A percentile compares a stretch with the other conserved stretches of the same genome.
phyloP scores from a whole-genome alignment of 805 yeast species.

The Suhomyces canberraensis region DNA sequence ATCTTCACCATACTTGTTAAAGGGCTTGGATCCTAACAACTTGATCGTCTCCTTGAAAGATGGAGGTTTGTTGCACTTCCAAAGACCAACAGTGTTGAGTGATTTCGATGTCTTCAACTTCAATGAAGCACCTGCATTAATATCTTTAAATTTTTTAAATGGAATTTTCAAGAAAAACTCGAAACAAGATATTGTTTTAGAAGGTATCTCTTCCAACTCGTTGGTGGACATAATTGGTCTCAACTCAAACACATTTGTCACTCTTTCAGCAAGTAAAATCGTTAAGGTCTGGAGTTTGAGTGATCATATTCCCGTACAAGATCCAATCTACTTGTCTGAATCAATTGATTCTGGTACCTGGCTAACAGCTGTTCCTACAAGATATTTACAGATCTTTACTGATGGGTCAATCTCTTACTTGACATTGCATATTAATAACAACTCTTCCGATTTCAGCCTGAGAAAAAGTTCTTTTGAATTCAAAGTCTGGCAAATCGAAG shows the following conservation, averaged over 20 bases:
- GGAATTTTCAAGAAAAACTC: conserved; percentile 16
- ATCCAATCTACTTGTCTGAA: conserved; percentile 14
- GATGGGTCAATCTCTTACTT: conserved; percentile 11
- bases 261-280: conserved; percentile 52
- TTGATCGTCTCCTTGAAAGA: conserved; percentile 64
- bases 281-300: conserved; percentile 60
- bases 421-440: conserved; percentile 15
- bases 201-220: conserved; percentile 38
- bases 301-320: conserved; percentile 24
- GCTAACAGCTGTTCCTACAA: conserved; percentile 29
- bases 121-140: conserved; percentile 43
- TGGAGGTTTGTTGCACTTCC: conserved; percentile 69
- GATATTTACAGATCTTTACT: conserved; percentile 22
- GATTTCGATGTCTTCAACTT: conserved; percentile 48
- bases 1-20: conserved; percentile 49
- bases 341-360: conserved; percentile 17
- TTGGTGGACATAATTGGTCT: conserved; percentile 41
- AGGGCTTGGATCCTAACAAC: conserved; percentile 42
- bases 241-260: conserved; percentile 37
- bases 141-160: conserved; percentile 26
- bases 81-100: conserved; percentile 24
- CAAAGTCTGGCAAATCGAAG: conserved; percentile 20
- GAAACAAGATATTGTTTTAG: conserved; percentile 22
- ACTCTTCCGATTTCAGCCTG: conserved; percentile 10
- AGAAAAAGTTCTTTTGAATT: conserved; percentile 19